phyloP scores from a whole-genome alignment of 129 eudicot genomes.

The Gnaphalium uliginosum region DNA sequence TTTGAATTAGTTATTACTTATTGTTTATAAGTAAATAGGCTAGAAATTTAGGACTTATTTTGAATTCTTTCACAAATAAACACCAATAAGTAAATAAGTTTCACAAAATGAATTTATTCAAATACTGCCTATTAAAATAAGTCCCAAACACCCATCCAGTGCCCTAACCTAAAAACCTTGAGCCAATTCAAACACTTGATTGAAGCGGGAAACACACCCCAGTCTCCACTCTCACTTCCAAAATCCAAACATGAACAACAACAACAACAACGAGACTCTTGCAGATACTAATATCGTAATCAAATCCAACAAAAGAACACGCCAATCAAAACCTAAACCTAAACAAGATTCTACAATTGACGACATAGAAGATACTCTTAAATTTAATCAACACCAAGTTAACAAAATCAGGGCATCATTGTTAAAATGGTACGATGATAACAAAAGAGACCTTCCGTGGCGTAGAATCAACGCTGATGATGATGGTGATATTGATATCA shows the following conservation, averaged over 20 bases:
- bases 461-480: slow-evolving; percentile 45
- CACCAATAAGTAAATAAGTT: too few relatives aligned
- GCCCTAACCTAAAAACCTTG: not conserved
- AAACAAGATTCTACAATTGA: not conserved
- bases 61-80: too few relatives aligned
- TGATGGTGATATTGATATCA: slow-evolving; percentile 44
- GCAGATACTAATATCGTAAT: slow-evolving; percentile 16
- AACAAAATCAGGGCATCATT: slow-evolving; percentile 61
- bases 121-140: too few relatives aligned
- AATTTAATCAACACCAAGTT: slow-evolving; percentile 45
- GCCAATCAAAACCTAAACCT: slow-evolving; percentile 35
- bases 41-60: too few relatives aligned
- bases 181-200: slow-evolving; percentile 15
- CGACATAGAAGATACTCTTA: slow-evolving; percentile 71
- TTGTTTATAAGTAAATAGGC: too few relatives aligned
- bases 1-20: too few relatives aligned
- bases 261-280: slow-evolving; percentile 14
- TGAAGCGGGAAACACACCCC: slow-evolving; percentile 25
- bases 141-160: too few relatives aligned
- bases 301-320: slow-evolving; percentile 40
- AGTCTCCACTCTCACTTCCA: slow-evolving; percentile 5
- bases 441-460: slow-evolving; percentile 96
- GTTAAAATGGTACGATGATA: slow-evolving; percentile 76
- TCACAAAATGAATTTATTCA: too few relatives aligned
- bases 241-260: slow-evolving; percentile 22